phyloP scores from a whole-genome alignment of 1,139 yeast species.

The Nakaseomyces nivariensis region DNA sequence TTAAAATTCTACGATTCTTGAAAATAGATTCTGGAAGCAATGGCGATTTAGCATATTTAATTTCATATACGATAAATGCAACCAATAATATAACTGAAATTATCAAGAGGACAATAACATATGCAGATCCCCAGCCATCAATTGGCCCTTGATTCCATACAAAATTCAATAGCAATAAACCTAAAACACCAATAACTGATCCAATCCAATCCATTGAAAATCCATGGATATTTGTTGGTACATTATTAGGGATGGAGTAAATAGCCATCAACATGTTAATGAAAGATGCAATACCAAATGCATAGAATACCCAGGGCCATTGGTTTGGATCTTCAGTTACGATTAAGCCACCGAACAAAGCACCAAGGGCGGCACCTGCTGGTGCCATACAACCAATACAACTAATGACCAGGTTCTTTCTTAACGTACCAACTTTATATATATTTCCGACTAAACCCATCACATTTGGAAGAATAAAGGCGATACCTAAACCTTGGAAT shows the following conservation, averaged over 20 bases:
- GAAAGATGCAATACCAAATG: conserved; percentile 34
- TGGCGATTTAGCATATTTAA: conserved; percentile 30
- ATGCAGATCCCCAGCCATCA: conserved; percentile 40
- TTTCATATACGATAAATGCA: conserved; percentile 25
- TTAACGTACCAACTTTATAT: conserved; percentile 35
- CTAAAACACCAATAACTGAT: conserved; percentile 37
- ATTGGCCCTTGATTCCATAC: conserved; percentile 48
- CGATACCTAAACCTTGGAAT: conserved; percentile 48
- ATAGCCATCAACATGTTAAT: conserved; percentile 28
- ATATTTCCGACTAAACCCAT: conserved; percentile 43
- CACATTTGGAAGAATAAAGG: conserved; percentile 43
- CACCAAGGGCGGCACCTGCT: conserved; percentile 43
- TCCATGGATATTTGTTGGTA: conserved; percentile 19
- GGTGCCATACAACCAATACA: conserved; percentile 48
- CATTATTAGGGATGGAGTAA: conserved; percentile 32
- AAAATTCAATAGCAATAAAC: conserved; percentile 41
- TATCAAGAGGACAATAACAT: conserved; percentile 38
- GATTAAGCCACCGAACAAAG: conserved; percentile 40
- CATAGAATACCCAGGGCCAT: conserved; percentile 49
- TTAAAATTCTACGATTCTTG: conserved; percentile 22
- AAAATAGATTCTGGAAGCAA: conserved; percentile 39
- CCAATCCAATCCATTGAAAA: conserved; percentile 38
- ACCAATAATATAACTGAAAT: conserved; percentile 33
- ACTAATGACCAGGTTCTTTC: conserved; percentile 44
- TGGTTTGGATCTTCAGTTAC: conserved; percentile 31